phyloP scores from a whole-genome alignment of 176 grass and related monocot species.

The Juncus inflexus region DNA sequence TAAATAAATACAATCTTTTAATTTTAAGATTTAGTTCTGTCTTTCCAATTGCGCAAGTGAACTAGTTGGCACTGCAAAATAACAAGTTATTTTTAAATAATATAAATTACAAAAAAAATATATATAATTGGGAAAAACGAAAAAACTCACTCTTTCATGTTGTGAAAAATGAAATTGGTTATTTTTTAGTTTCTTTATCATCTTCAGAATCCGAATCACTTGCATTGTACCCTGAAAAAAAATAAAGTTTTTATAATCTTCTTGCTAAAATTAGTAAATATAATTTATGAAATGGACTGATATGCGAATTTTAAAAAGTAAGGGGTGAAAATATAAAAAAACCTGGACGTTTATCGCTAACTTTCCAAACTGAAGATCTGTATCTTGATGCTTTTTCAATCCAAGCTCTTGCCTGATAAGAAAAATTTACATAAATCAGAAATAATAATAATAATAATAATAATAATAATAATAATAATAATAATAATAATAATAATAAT shows the following conservation, averaged over 20 bases:
- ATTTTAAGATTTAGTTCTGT: not conserved
- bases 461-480: not conserved
- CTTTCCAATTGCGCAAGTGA: not conserved
- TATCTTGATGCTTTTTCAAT: slow-evolving; percentile 92
- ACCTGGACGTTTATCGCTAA: slow-evolving; percentile 90
- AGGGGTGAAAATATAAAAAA: slow-evolving; percentile 11
- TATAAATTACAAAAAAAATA: slow-evolving; percentile 6
- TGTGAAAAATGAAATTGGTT: slow-evolving; percentile 10
- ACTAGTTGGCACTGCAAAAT: slow-evolving; percentile 15
- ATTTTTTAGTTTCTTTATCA: slow-evolving; percentile 47
- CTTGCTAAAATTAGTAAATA: not conserved
- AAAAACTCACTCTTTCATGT: not conserved
- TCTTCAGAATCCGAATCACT: slow-evolving; percentile 94
- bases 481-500: not conserved
- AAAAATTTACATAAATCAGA: slow-evolving; percentile 1
- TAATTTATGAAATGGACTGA: not conserved
- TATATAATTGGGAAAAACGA: not conserved
- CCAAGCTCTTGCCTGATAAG: slow-evolving; percentile 64
- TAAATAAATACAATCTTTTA: slow-evolving; percentile 15
- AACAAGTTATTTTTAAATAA: not conserved
- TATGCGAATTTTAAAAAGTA: not conserved
- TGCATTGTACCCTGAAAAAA: slow-evolving; percentile 85
- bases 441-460: not conserved
- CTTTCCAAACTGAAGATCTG: slow-evolving; percentile 86
- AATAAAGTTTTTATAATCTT: slow-evolving; percentile 11